Conservation (phyloP, 345 rosid species). For the Sonneratia alba region DNA sequence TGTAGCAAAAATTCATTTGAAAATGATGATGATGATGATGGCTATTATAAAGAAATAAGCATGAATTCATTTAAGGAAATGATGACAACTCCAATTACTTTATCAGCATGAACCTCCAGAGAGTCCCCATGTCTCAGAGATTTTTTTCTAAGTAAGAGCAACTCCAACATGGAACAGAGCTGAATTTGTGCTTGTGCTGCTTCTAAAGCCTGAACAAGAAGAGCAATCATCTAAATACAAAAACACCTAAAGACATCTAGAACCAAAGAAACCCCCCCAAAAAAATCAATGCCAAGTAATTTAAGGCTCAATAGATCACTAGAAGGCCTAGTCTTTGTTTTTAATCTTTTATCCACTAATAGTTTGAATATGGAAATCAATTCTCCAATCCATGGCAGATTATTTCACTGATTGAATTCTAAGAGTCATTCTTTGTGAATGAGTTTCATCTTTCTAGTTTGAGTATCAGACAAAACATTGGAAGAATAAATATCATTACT, state of each 20-base stretch:
- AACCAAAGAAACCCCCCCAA: background rate
- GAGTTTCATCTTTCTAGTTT: too few relatives aligned
- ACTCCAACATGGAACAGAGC: conserved; percentile 52
- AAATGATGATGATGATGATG: background rate
- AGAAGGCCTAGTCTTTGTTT: background rate
- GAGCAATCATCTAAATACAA: conserved; percentile 7
- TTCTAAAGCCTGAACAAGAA: conserved; percentile 44
- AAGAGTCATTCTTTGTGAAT: too few relatives aligned
- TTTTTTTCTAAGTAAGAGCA: conserved; percentile 61
- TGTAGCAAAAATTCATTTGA: background rate
- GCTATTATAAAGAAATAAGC: background rate
- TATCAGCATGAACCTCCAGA: conserved; percentile 47
- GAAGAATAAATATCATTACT: too few relatives aligned
- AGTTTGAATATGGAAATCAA: background rate
- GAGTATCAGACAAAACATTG: too few relatives aligned
- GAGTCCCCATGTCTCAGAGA: conserved; percentile 54
- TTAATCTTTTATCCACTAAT: background rate
- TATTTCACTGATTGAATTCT: too few relatives aligned
- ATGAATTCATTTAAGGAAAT: background rate
- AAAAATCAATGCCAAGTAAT: background rate
- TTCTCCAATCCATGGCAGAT: background rate
- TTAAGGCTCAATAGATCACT: background rate
- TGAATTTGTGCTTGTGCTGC: conserved; percentile 53
- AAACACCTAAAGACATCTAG: background rate
- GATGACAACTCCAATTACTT: conserved; percentile 30